These are phyloP conservation scores for Rhizophora mangle DNA, from an alignment of 345 rosid species.

Conservation along the genomic window DNA sequence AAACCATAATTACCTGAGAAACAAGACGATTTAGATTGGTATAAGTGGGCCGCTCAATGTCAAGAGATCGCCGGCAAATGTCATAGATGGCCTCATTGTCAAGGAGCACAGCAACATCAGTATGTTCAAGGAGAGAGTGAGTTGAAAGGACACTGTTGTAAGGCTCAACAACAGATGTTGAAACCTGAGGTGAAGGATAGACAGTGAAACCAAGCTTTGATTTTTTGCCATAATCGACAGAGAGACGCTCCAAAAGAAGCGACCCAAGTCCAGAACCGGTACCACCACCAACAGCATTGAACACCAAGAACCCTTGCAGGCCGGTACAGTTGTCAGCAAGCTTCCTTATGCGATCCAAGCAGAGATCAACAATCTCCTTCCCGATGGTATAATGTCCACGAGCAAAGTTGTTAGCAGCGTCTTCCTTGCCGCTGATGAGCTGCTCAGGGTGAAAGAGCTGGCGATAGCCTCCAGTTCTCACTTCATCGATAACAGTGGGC, in stretches of 20 bases:
- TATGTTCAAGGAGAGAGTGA: slow-evolving; percentile 26
- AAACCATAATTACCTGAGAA: slow-evolving; percentile 16
- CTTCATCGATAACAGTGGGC: slow-evolving; percentile 28
- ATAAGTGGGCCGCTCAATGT: slow-evolving; percentile 29
- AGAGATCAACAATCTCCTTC: slow-evolving; percentile 29
- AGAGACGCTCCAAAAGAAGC: slow-evolving; percentile 23
- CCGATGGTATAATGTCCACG: slow-evolving; percentile 31
- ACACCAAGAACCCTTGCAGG: slow-evolving; percentile 26
- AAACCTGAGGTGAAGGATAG: slow-evolving; percentile 25
- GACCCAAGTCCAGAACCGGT: slow-evolving; percentile 30
- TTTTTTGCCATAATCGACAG: slow-evolving; percentile 25
- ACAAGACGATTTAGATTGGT: slow-evolving; percentile 26
- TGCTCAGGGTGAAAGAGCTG: slow-evolving; percentile 30
- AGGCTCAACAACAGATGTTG: slow-evolving; percentile 28
- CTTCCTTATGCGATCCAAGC: slow-evolving; percentile 29
- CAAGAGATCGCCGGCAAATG: slow-evolving; percentile 27
- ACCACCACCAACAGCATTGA: slow-evolving; percentile 30
- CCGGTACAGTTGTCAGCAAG: slow-evolving; percentile 29
- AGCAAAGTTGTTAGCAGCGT: slow-evolving; percentile 29
- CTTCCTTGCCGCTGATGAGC: slow-evolving; percentile 28
- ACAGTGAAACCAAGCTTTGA: slow-evolving; percentile 27
- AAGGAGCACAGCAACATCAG: slow-evolving; percentile 22
- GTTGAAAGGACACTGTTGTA: slow-evolving; percentile 26
- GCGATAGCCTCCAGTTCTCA: slow-evolving; percentile 24
- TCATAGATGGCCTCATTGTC: slow-evolving; percentile 29